phyloP scores from a whole-genome alignment of 1,284 basidiomycete species.

The Ustilago loliicola region DNA sequence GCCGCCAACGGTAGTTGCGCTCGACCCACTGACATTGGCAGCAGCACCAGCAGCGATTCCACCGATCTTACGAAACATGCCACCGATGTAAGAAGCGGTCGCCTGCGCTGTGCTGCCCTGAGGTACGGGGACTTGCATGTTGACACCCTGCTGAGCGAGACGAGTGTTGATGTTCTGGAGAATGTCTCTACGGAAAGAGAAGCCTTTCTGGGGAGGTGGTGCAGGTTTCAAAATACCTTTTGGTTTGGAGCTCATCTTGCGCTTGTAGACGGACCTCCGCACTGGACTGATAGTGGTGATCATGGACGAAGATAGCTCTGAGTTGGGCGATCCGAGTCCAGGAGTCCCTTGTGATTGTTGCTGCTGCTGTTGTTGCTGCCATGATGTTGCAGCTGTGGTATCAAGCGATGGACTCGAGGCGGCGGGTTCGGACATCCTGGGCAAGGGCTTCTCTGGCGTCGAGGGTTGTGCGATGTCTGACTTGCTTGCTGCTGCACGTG shows the following conservation, averaged over 20 bases:
- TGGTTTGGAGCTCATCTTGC: constrained; percentile 39
- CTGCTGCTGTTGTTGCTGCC: constrained; percentile 12
- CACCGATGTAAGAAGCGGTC: constrained; percentile 56
- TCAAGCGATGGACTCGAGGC: constrained; percentile 10
- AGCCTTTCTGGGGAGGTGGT: constrained; percentile 59
- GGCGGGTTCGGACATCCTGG: constrained; percentile 4
- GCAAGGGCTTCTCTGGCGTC: constrained; percentile 27
- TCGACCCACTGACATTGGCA: constrained; percentile 43
- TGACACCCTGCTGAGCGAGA: constrained; percentile 67
- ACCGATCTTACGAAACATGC: constrained; percentile 60
- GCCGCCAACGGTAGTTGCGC: constrained; percentile 25
- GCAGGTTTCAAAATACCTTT: constrained; percentile 65
- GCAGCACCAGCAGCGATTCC: constrained; percentile 56
- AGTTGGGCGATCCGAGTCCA: constrained; percentile 10
- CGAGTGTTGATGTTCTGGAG: constrained; percentile 65
- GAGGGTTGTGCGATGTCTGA: background rate
- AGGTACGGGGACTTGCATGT: constrained; percentile 64
- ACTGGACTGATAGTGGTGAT: constrained; percentile 44
- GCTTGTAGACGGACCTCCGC: constrained; percentile 52
- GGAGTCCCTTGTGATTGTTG: constrained; percentile 6
- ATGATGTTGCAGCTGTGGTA: constrained; percentile 12
- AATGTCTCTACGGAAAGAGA: constrained; percentile 64
- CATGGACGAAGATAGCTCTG: constrained; percentile 29
- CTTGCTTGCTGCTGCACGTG: background rate
- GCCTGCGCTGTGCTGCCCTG: constrained; percentile 53